A percentile compares a stretch with the other conserved stretches of the same genome.
These are phyloP conservation scores for Gleditsia sinensis DNA, from an alignment of 306 rosid species.

Conservation along the genomic window DNA sequence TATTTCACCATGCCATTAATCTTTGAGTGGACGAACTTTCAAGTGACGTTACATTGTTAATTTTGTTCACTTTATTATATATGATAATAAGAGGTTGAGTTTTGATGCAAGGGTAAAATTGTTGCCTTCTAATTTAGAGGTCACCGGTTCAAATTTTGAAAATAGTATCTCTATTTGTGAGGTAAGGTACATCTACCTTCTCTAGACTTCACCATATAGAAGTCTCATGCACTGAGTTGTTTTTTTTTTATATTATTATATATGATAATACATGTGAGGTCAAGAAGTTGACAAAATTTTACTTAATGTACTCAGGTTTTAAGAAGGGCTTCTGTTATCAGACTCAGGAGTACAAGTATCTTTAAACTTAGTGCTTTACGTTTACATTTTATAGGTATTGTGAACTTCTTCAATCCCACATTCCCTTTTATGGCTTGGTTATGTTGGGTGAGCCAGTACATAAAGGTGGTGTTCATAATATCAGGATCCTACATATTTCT, in stretches of 20 bases:
- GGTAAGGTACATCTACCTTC: too few species aligned
- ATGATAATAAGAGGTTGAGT: too few species aligned
- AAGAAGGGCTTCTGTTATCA: not conserved
- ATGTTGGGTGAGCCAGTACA: not conserved
- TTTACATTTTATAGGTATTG: not conserved
- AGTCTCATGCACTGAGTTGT: too few species aligned
- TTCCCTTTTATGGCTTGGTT: not conserved
- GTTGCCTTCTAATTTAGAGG: too few species aligned
- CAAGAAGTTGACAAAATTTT: not conserved
- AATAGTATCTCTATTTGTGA: too few species aligned
- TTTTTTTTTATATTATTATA: too few species aligned
- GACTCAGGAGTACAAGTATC: not conserved
- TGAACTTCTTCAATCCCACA: not conserved
- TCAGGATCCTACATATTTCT: constrained; percentile 4
- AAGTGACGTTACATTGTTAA: not conserved
- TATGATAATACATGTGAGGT: not conserved
- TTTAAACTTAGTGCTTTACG: not conserved
- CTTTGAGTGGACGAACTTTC: not conserved
- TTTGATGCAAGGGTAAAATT: too few species aligned
- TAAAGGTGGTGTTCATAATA: constrained; percentile 19
- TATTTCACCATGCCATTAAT: not conserved
- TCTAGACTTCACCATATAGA: too few species aligned
- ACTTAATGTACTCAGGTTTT: not conserved
- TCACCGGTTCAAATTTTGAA: too few species aligned
- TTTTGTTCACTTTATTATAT: not conserved